A percentile compares a stretch with the other conserved stretches of the same genome.
Evolutionary conservation across 106 monocot species (phyloP).

Genomic region (Hemerocallis citrina): DNA sequence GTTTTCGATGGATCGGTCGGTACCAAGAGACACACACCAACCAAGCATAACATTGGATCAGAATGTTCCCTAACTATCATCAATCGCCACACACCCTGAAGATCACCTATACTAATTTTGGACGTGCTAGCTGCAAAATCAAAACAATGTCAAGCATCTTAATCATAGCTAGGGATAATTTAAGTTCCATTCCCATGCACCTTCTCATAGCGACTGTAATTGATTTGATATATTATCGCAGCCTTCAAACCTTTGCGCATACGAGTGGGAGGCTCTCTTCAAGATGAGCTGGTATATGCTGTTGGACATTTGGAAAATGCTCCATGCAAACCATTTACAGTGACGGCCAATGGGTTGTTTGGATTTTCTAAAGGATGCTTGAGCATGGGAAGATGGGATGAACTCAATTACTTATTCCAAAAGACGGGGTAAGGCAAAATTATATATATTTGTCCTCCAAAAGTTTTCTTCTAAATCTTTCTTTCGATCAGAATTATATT

Average conservation of each 20-base stretch:
- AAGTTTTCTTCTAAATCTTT: no score
- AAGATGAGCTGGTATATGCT: conserved; percentile 79
- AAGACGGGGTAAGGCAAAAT: conserved; percentile 49
- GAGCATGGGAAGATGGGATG: conserved; percentile 72
- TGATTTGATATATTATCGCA: conserved; percentile 16
- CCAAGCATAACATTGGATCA: no score
- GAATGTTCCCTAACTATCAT: no score
- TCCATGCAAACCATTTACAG: conserved; percentile 48
- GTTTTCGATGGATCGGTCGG: background rate
- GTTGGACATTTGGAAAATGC: conserved; percentile 21
- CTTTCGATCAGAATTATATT: background rate
- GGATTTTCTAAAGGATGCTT: conserved; percentile 79
- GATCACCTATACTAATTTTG: no score
- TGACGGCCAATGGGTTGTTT: conserved; percentile 43
- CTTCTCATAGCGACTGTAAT: conserved; percentile 3
- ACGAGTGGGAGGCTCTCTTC: conserved; percentile 85
- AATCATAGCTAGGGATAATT: no score
- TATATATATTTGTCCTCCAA: background rate
- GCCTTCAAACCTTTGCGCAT: conserved; percentile 56
- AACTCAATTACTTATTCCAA: conserved; percentile 51
- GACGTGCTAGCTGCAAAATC: no score
- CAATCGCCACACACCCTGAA: no score
- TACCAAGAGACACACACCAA: background rate
- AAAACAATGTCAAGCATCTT: no score
- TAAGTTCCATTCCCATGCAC: no score